Evolutionary conservation across 768 basidiomycete species (phyloP).

Genomic region (Boletellus sp.): DNA sequence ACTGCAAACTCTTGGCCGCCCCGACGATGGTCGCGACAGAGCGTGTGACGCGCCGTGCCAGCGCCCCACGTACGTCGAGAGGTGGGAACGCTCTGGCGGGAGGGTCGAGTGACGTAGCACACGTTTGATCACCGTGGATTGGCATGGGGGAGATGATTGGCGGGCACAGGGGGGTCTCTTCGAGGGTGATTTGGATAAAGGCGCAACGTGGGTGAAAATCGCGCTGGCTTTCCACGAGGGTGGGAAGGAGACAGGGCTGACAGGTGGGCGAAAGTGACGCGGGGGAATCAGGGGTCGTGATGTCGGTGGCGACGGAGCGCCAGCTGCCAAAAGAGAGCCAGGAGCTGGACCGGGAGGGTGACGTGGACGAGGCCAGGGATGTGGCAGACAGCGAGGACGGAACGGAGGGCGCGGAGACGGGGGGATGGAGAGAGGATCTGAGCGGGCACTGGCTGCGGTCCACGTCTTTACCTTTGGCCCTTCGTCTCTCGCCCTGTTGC

Average conservation of each 20-base stretch:
- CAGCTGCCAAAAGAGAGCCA: conserved; percentile 44
- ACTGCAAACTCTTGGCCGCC: conserved; percentile 54
- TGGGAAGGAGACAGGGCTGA: conserved; percentile 28
- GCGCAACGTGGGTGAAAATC: conserved; percentile 37
- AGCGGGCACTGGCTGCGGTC: conserved; percentile 26
- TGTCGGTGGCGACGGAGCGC: conserved; percentile 36
- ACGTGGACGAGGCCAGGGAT: conserved; percentile 24
- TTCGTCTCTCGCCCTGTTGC: conserved; percentile 37
- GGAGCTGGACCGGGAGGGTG: conserved; percentile 36
- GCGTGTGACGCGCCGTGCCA: conserved; percentile 31
- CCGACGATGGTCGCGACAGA: conserved; percentile 44
- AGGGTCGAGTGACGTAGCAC: conserved; percentile 6
- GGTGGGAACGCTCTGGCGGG: conserved; percentile 1
- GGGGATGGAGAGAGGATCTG: conserved; percentile 6
- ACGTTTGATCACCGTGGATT: conserved; percentile 17
- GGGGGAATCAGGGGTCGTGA: conserved; percentile 34
- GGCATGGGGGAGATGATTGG: conserved; percentile 4
- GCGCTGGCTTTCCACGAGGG: conserved; percentile 25
- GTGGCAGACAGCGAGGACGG: conserved; percentile 23
- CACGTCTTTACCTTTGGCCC: conserved; percentile 40
- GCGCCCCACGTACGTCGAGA: conserved; percentile 5
- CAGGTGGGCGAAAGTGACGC: conserved; percentile 30
- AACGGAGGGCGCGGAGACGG: conserved; percentile 15
- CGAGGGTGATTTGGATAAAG: conserved; percentile 32
- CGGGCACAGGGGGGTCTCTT: conserved; percentile 36